These are phyloP conservation scores for Bacidia rubella DNA, from an alignment of 495 filamentous ascomycete species.

Conservation along the genomic window DNA sequence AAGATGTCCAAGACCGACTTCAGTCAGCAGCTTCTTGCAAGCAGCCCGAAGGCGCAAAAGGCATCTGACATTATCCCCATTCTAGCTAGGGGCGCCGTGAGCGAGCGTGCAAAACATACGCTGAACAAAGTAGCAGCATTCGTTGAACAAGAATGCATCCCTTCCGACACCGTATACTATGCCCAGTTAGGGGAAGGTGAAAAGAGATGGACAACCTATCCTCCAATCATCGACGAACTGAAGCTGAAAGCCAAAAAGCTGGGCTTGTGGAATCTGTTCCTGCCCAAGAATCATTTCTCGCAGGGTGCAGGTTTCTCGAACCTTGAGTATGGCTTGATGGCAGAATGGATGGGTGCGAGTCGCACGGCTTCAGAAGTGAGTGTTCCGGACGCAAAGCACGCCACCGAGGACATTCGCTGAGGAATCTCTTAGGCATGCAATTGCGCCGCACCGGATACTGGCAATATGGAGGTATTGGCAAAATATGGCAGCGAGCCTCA, in stretches of 20 bases:
- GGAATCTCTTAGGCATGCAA: slow-evolving; percentile 51
- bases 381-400: background rate
- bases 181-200: slow-evolving; percentile 67
- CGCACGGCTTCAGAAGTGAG: slow-evolving; percentile 57
- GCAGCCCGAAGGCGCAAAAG: slow-evolving; percentile 15
- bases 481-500: slow-evolving; percentile 87
- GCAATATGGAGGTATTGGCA: slow-evolving; percentile 91
- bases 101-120: slow-evolving; percentile 67
- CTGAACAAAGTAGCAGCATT: slow-evolving; percentile 53
- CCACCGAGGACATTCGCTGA: slow-evolving; percentile 1
- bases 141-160: slow-evolving; percentile 91
- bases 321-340: slow-evolving; percentile 87
- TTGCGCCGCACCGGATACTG: slow-evolving; percentile 82
- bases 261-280: slow-evolving; percentile 98
- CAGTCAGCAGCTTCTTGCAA: slow-evolving; percentile 16
- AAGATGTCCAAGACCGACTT: slow-evolving; percentile 18
- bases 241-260: slow-evolving; percentile 71
- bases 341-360: slow-evolving; percentile 75
- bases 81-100: slow-evolving; percentile 54
- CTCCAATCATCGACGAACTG: slow-evolving; percentile 70
- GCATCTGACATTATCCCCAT: slow-evolving; percentile 42
- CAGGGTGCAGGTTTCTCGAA: slow-evolving; percentile 87
- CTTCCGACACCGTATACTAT: slow-evolving; percentile 62
- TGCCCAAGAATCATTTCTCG: slow-evolving; percentile 86
- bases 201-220: slow-evolving; percentile 63